These are phyloP conservation scores for Clarkia xantiana DNA, from an alignment of 345 rosid genomes.

Conservation along the genomic window DNA sequence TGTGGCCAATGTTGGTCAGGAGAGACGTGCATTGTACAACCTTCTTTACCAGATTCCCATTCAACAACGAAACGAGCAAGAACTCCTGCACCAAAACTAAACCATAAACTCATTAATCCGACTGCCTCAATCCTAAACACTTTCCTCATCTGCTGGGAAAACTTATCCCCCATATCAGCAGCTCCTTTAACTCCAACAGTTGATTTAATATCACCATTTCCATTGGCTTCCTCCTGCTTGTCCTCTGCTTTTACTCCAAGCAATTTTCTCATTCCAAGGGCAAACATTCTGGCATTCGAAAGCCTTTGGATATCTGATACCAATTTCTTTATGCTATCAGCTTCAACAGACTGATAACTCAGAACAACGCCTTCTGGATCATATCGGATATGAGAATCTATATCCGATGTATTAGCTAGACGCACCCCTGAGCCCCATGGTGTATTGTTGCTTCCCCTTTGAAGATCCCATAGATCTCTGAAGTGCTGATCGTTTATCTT, in stretches of 20 bases:
- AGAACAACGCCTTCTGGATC: constrained; percentile 97
- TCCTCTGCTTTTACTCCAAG: constrained; percentile 87
- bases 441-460: constrained; percentile 59
- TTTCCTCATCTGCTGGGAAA: constrained; percentile 66
- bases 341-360: constrained; percentile 85
- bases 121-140: constrained; percentile 93
- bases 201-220: constrained; percentile 34
- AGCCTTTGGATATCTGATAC: constrained; percentile 91
- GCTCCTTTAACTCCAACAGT: constrained; percentile 45
- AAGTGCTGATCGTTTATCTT: constrained; percentile 93
- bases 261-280: constrained; percentile 85
- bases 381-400: constrained; percentile 83
- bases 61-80: constrained; percentile 96
- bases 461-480: constrained; percentile 97
- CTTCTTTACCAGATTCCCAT: constrained; percentile 96
- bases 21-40: constrained; percentile 99
- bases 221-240: constrained; percentile 43
- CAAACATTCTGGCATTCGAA: constrained; percentile 86
- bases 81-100: constrained; percentile 80
- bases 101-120: constrained; percentile 93
- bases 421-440: constrained; percentile 95
- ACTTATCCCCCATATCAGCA: constrained; percentile 59
- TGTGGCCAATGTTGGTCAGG: constrained; percentile 99
- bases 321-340: constrained; percentile 77
- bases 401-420: constrained; percentile 83